Evolutionary conservation across 106 monocot species (phyloP).

Genomic region (Dendrobium chrysotoxum): DNA sequence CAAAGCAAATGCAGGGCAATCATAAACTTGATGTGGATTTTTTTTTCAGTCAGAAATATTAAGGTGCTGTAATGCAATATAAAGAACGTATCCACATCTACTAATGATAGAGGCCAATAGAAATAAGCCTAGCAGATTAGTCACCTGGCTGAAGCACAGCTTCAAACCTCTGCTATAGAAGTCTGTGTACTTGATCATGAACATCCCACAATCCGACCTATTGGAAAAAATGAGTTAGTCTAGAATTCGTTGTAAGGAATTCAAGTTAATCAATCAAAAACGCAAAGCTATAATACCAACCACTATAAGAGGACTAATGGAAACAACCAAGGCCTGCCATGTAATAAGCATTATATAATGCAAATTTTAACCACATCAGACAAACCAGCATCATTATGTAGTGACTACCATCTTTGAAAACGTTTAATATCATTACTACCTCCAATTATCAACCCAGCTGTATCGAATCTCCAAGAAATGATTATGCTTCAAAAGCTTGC

Average conservation of each 20-base stretch:
- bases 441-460: too few relatives aligned
- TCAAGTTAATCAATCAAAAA: background rate
- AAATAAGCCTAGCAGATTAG: background rate
- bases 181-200: slow-evolving; percentile 94
- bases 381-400: too few relatives aligned
- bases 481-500: too few relatives aligned
- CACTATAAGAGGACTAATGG: background rate
- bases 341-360: too few relatives aligned
- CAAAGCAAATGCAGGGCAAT: background rate
- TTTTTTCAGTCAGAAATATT: background rate
- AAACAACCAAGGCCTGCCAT: too few relatives aligned
- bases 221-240: background rate
- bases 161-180: slow-evolving; percentile 73
- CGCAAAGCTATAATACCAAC: background rate
- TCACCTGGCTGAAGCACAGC: slow-evolving; percentile 66
- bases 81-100: background rate
- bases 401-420: too few relatives aligned
- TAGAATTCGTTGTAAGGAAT: too few relatives aligned
- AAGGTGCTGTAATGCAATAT: background rate
- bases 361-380: too few relatives aligned
- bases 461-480: too few relatives aligned
- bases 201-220: slow-evolving; percentile 98
- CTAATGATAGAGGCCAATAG: background rate
- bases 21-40: background rate
- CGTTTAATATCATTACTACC: too few relatives aligned